A percentile compares a stretch with the other conserved stretches of the same genome.
These are phyloP conservation scores for Fusarium odoratissimum DNA, from an alignment of 2,329 filamentous ascomycete species.

Conservation along the genomic window DNA sequence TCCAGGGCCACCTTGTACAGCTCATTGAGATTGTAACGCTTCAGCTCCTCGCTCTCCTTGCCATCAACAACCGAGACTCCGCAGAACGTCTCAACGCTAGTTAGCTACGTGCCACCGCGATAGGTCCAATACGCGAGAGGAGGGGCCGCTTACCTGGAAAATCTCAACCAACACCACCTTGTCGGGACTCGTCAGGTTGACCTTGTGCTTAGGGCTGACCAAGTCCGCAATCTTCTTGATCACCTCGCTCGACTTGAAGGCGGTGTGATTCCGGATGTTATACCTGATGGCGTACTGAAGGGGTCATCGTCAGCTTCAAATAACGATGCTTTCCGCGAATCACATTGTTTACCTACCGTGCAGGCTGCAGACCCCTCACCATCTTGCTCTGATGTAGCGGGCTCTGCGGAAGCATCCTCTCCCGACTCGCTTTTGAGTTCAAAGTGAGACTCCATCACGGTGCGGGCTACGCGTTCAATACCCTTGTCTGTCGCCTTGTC, in stretches of 20 bases:
- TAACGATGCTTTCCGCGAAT: conserved; percentile 8
- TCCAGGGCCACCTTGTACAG: conserved; percentile 64
- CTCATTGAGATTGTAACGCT: conserved; percentile 82
- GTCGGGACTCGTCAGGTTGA: conserved; percentile 82
- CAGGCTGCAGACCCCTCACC: conserved; percentile 41
- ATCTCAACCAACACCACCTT: conserved; percentile 83
- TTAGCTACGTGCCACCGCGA: conserved; percentile 34
- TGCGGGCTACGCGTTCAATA: conserved; percentile 71
- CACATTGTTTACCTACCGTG: conserved; percentile 56
- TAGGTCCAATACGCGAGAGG: conserved; percentile 35
- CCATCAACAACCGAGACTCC: conserved; percentile 83
- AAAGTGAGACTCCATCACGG: conserved; percentile 74
- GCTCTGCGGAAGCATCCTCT: conserved; percentile 26
- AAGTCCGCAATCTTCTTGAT: conserved; percentile 77
- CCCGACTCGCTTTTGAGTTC: conserved; percentile 51
- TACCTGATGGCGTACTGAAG: conserved; percentile 83
- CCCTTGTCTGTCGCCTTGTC: conserved; percentile 77
- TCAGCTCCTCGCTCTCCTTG: conserved; percentile 76
- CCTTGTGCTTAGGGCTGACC: conserved; percentile 76
- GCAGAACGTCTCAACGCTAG: conserved; percentile 70
- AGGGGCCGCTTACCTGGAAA: conserved; percentile 71
- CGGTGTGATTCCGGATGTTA: conserved; percentile 79
- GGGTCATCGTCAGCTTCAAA: conserved; percentile 26
- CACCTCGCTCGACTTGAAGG: conserved; percentile 73
- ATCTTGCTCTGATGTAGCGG: conserved; percentile 27